These are phyloP conservation scores for Candida lessepsii DNA, from an alignment of 805 yeast genomes.

Conservation along the genomic window DNA sequence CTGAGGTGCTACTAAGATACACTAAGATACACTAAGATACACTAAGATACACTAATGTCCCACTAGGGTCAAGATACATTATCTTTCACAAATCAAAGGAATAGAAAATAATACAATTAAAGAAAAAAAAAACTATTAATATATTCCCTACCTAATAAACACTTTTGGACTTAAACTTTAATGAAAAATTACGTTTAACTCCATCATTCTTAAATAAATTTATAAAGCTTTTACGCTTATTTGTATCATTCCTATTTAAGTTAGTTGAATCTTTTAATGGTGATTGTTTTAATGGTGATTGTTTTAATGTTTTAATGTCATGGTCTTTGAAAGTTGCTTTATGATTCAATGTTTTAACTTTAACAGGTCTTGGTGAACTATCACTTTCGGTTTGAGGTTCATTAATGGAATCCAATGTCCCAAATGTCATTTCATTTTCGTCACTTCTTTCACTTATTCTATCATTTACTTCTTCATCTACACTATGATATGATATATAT, in stretches of 20 bases:
- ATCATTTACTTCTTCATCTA: slow-evolving; percentile 1
- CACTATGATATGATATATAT: not conserved
- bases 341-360: not conserved
- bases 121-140: too few relatives aligned
- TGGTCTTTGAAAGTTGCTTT: not conserved
- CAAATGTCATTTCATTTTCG: slow-evolving; percentile 1
- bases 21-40: too few relatives aligned
- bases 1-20: too few relatives aligned
- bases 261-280: slow-evolving; percentile 1
- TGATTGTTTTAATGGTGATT: not conserved
- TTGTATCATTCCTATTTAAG: slow-evolving; percentile 1
- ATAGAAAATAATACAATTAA: too few relatives aligned
- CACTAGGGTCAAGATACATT: too few relatives aligned
- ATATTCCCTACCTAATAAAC: slow-evolving; percentile 11
- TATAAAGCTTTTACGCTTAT: slow-evolving; percentile 19
- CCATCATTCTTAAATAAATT: slow-evolving; percentile 16
- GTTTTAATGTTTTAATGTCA: not conserved
- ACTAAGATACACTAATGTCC: too few relatives aligned
- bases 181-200: slow-evolving; percentile 18
- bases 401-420: slow-evolving; percentile 7
- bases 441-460: slow-evolving; percentile 1
- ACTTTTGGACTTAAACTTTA: slow-evolving; percentile 20
- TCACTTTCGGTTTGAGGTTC: slow-evolving; percentile 9
- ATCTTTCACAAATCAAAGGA: too few relatives aligned
- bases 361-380: not conserved